Base-by-base conservation (phyloP, 2,329 filamentous ascomycete genomes). In the Trichoderma citrinoviride region DNA sequence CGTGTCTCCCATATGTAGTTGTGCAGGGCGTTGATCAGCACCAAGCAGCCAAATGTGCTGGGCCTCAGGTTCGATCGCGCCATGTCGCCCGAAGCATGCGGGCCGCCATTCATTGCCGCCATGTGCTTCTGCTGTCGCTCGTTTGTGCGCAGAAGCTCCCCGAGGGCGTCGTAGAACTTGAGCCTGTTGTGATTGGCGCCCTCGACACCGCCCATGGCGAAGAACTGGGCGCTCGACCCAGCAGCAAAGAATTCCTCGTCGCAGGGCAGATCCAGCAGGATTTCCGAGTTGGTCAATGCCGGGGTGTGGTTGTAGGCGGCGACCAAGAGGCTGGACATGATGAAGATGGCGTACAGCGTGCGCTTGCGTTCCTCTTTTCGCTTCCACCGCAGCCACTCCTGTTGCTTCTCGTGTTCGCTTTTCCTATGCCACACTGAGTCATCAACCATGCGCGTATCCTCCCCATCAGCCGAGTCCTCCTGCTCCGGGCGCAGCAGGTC, bases 1-100 rank as follows among this genome's bases (percentile, higher is more conserved):
- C 94, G 85, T 0, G 93, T 97, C 77, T 98, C 94, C 95, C 95
- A 98, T 50, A 98, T 97, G 76, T 97, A 97, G 71, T 97, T 97
- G 78, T 98, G 95, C 25, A 98, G 82, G 3, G 95, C 93, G 73
- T 97, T 94, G 74, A 98, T 97, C 68, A 99, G 80, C 6, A 97
- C 85, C 33, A 97, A 82, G 74, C 93, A 97, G 8, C 94, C 95
- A 75, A 97, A 96, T 0, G 93, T 93, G 77, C 94, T 97, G 0
- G 93, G 92, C 69, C 86, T 87, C 54, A 95, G 81, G 40, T 92
- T 87, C 61, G 82, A 87, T 68, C 84, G 81, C 1, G 84, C 78
- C 1, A 83, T 72, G 8, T 88, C 84, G 49, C 71, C 41, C 2
- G 74, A 33, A 19, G 49, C 46, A 21, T 29, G 23, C 23, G 49